Base-by-base conservation (phyloP, 305 asterid species). In the Rubia tinctorum region DNA sequence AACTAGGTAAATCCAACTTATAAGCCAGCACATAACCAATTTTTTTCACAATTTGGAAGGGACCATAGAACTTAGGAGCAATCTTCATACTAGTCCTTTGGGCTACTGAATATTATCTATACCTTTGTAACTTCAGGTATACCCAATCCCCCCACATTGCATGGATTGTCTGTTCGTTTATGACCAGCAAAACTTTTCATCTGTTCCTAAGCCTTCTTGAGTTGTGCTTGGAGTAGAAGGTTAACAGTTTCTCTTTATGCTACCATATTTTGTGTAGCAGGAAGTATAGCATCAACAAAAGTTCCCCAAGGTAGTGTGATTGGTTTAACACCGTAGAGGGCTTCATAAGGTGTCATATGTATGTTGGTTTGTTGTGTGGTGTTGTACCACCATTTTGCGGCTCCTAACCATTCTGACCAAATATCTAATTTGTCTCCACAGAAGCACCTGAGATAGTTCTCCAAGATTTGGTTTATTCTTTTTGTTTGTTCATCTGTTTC, bases 321-420 rank as follows among this genome's bases (percentile, higher is more conserved):
- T 0, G 71, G 56, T 15, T n/a, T 14, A 2, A n/a, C 22, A 0
- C 71, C 71, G n/a, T 66, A 65, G 8, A 65, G 49, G 14, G 22
- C 69, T 12, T 65, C 13, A 37, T 14, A 39, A 13, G 30, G 71
- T 0, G 71, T 42, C 71, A 42, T 66, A 5, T 42, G 1, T 7
- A 43, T 4, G 8, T 37, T 40, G 8, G 40, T 7, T 0, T 67
- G 71, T 2, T 5, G 9, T 1, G 27, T 22, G n/a, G 71, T 20
- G 5, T 67, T 67, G 5, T 67, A 67, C 71, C 71, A 67, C 58
- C 34, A 67, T 37, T 67, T 2, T 1, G 30, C 53, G 0, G 14
- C 1, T 2, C 5, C 2, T 2, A 45, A 0, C 27, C 30, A 17
- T 4, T 5, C 0, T 0, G 1, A 0, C 34, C 58, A 18, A 2